Percentiles rank a stretch among this genome's conserved stretches.
These are phyloP conservation scores for Picea abies DNA, from an alignment of 83 land plant genomes.

Conservation along the genomic window DNA sequence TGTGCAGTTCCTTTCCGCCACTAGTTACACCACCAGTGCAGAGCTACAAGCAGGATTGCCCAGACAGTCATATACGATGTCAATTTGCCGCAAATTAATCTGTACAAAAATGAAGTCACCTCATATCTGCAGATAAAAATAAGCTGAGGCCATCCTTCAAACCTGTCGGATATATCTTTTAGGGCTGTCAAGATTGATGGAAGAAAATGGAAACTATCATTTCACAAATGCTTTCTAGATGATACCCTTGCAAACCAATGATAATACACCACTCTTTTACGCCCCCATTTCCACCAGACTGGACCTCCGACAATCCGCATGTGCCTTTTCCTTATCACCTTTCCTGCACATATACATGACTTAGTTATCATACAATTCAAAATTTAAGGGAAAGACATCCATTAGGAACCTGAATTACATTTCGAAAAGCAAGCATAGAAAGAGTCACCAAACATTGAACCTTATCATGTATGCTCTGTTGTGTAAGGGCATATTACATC, in stretches of 20 bases:
- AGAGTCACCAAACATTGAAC: background rate
- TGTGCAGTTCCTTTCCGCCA: background rate
- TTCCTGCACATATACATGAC: background rate
- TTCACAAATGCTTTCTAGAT: background rate
- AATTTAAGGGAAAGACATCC: background rate
- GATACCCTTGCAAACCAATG: constrained; percentile 15
- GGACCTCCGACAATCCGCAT: background rate
- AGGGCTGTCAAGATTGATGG: background rate
- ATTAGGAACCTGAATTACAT: background rate
- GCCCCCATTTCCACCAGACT: constrained; percentile 14
- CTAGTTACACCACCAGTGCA: background rate
- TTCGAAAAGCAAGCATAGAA: background rate
- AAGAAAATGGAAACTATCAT: background rate
- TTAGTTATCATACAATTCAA: background rate
- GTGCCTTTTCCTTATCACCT: constrained; percentile 4
- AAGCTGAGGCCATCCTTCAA: background rate
- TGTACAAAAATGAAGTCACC: background rate
- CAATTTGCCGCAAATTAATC: background rate
- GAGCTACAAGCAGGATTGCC: background rate
- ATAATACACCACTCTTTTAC: constrained; percentile 1
- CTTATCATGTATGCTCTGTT: background rate
- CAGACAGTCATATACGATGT: background rate
- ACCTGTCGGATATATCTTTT: background rate
- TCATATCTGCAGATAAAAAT: background rate
- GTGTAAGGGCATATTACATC: background rate